These are phyloP conservation scores for Cordyceps cateniannulata DNA, from an alignment of 2,329 filamentous ascomycete species.

Conservation along the genomic window DNA sequence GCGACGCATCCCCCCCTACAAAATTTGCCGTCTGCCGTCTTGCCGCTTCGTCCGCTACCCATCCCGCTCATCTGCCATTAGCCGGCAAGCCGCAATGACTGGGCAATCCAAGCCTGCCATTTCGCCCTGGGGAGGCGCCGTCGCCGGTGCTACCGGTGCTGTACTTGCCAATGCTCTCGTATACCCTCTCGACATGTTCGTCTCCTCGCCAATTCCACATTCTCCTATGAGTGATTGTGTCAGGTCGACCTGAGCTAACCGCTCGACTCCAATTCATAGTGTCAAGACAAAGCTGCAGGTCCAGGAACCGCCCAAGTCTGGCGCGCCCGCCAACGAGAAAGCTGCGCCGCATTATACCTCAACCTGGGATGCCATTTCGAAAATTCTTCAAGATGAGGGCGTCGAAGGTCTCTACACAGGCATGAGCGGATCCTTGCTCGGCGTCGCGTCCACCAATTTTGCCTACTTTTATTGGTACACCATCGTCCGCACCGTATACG, in stretches of 20 bases:
- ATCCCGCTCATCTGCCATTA: background rate
- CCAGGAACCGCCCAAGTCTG: constrained; percentile 62
- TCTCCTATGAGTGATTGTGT: background rate
- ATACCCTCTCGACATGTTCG: constrained; percentile 94
- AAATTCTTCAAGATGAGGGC: constrained; percentile 78
- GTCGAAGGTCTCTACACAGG: constrained; percentile 79
- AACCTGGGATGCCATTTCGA: constrained; percentile 79
- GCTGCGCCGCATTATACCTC: constrained; percentile 70
- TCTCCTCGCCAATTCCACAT: constrained; percentile 16
- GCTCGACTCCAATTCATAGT: constrained; percentile 40
- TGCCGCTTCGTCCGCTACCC: background rate
- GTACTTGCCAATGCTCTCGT: constrained; percentile 92
- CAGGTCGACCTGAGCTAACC: background rate
- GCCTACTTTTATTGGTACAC: constrained; percentile 99
- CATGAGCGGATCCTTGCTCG: constrained; percentile 77
- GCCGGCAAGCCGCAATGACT: constrained; percentile 33
- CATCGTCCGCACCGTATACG: constrained; percentile 74
- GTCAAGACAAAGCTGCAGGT: constrained; percentile 96
- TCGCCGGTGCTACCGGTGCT: constrained; percentile 87
- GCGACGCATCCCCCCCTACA: background rate
- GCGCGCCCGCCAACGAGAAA: constrained; percentile 36
- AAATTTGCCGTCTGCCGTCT: background rate
- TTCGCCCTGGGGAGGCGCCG: constrained; percentile 87
- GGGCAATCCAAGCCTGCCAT: constrained; percentile 62
- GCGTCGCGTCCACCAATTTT: constrained; percentile 96